A percentile compares a stretch with the other conserved stretches of the same genome.
Conservation (phyloP, 2,329 filamentous ascomycete species). For the Magnaporthales sp. region DNA sequence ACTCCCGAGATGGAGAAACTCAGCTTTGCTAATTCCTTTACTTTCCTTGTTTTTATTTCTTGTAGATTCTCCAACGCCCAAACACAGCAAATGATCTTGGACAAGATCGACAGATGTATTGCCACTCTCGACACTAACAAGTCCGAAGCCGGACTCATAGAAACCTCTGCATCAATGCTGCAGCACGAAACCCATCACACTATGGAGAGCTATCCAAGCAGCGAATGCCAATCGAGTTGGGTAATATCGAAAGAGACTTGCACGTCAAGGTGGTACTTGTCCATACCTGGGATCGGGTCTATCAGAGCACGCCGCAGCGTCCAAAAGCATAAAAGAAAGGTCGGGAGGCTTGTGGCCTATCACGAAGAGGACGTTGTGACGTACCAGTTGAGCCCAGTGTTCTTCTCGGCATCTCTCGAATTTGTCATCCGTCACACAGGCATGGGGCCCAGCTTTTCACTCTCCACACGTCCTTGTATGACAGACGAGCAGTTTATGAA, state of each 20-base stretch:
- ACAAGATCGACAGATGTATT: too few relatives aligned
- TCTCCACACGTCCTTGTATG: not conserved
- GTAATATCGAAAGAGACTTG: not conserved
- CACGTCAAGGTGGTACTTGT: not conserved
- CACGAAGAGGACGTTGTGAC: not conserved
- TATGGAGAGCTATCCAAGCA: too few relatives aligned
- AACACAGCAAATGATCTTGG: too few relatives aligned
- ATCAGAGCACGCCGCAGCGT: not conserved
- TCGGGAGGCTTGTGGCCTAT: not conserved
- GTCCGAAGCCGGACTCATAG: too few relatives aligned
- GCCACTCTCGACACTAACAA: too few relatives aligned
- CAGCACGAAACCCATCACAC: too few relatives aligned
- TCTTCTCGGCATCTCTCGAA: not conserved
- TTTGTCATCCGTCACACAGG: not conserved
- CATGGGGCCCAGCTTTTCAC: not conserved
- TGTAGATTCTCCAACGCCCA: too few relatives aligned
- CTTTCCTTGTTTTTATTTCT: too few relatives aligned
- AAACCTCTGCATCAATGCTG: too few relatives aligned
- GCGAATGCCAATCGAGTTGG: too few relatives aligned
- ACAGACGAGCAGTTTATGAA: not conserved
- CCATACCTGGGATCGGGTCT: not conserved
- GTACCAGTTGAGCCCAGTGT: not conserved
- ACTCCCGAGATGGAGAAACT: not conserved
- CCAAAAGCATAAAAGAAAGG: not conserved
- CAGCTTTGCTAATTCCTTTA: too few relatives aligned